Evolutionary conservation across 2,329 filamentous ascomycete genomes (phyloP).

Genomic region (Alternaria conjuncta): DNA sequence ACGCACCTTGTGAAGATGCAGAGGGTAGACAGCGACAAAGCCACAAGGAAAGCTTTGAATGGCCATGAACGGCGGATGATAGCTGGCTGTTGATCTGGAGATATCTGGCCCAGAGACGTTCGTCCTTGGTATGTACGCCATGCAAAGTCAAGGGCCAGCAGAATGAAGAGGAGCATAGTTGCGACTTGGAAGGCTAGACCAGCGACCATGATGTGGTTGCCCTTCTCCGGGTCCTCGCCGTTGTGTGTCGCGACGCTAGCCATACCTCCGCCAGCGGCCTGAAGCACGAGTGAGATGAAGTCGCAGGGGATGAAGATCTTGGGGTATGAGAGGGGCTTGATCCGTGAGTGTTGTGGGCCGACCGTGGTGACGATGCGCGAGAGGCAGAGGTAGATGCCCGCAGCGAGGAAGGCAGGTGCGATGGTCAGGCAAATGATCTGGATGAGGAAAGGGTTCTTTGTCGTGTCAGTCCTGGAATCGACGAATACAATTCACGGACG

Average conservation of each 20-base stretch:
- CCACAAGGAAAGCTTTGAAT: conserved; percentile 64
- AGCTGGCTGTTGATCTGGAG: conserved; percentile 34
- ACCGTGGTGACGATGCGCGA: conserved; percentile 51
- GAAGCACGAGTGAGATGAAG: conserved; percentile 53
- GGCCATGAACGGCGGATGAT: conserved; percentile 41
- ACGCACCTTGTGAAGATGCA: conserved; percentile 69
- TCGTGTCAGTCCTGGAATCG: conserved; percentile 4
- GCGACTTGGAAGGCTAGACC: conserved; percentile 54
- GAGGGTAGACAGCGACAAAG: conserved; percentile 64
- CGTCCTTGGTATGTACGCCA: conserved; percentile 34
- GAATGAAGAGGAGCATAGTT: conserved; percentile 52
- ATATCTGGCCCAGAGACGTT: conserved; percentile 20
- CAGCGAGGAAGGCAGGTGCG: conserved; percentile 62
- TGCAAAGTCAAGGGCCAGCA: conserved; percentile 51
- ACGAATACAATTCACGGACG: neutral
- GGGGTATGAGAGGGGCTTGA: conserved; percentile 55
- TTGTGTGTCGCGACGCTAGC: conserved; percentile 45
- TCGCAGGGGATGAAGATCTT: conserved; percentile 61
- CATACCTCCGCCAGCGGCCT: conserved; percentile 54
- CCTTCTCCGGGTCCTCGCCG: conserved; percentile 41
- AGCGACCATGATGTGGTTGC: conserved; percentile 55
- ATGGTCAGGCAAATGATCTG: conserved; percentile 69
- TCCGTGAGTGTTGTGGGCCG: conserved; percentile 50
- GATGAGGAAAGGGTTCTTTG: conserved; percentile 65
- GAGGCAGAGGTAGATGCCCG: conserved; percentile 71